Percentiles rank a stretch among this genome's conserved stretches.
Evolutionary conservation across 805 yeast genomes (phyloP).

Genomic region (Metschnikowia orientalis): DNA sequence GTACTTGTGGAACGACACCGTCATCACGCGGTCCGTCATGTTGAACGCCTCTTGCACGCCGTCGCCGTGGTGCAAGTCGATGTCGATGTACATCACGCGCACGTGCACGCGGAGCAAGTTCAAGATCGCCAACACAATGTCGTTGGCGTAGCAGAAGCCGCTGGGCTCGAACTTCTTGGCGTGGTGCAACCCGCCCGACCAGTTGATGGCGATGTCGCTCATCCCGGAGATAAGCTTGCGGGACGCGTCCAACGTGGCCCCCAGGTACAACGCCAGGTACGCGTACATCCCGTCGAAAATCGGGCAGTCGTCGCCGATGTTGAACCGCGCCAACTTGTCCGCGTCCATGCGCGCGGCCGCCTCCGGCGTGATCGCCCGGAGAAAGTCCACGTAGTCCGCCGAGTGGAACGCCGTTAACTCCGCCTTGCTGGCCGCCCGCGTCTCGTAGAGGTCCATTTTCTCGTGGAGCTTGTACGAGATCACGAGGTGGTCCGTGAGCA

Average conservation of each 20-base stretch:
- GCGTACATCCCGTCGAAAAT: conserved; percentile 93
- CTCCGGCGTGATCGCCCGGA: conserved; percentile 74
- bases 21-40: conserved; percentile 93
- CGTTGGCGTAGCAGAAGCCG: conserved; percentile 94
- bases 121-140: conserved; percentile 83
- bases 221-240: conserved; percentile 78
- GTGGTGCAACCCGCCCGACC: conserved; percentile 96
- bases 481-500: conserved; percentile 91
- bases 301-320: conserved; percentile 92
- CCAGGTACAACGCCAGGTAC: conserved; percentile 82
- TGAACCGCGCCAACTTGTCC: conserved; percentile 60
- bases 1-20: conserved; percentile 91
- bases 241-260: conserved; percentile 92
- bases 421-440: conserved; percentile 75
- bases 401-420: conserved; percentile 82
- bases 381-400: conserved; percentile 77
- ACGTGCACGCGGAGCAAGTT: conserved; percentile 86
- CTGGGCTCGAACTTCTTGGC: conserved; percentile 93
- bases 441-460: conserved; percentile 83
- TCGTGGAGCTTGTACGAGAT: conserved; percentile 80
- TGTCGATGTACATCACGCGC: conserved; percentile 88
- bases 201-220: conserved; percentile 91
- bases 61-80: conserved; percentile 95
- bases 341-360: conserved; percentile 55
- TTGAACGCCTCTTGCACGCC: conserved; percentile 98